These are phyloP conservation scores for Beauveria medogensis DNA, from an alignment of 2,329 filamentous ascomycete genomes.

Conservation along the genomic window DNA sequence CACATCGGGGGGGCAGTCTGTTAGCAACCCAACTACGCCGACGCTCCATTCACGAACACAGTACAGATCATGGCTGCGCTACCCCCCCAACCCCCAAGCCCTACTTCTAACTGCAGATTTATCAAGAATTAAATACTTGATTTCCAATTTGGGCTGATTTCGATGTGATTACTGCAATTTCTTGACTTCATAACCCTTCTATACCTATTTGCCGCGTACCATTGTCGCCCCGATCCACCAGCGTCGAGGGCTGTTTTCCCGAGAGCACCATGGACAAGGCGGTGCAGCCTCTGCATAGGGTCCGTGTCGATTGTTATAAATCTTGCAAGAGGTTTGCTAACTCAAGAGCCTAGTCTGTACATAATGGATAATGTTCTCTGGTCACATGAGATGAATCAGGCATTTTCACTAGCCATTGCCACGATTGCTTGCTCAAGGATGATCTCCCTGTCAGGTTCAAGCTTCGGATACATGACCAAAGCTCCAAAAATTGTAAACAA, in stretches of 20 bases:
- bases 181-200: background rate
- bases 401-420: too few relatives aligned
- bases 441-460: too few relatives aligned
- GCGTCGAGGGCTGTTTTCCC: background rate
- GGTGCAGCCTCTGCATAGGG: background rate
- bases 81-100: background rate
- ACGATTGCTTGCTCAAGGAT: too few relatives aligned
- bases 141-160: background rate
- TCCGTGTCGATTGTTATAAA: too few relatives aligned
- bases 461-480: background rate
- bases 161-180: background rate
- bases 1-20: background rate
- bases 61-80: background rate
- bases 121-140: too few relatives aligned
- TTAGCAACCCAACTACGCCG: background rate
- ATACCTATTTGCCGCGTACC: background rate
- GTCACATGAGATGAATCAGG: too few relatives aligned
- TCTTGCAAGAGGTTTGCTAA: too few relatives aligned
- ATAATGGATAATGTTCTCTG: too few relatives aligned
- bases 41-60: too few relatives aligned
- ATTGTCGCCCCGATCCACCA: background rate
- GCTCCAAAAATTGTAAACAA: background rate
- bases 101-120: background rate
- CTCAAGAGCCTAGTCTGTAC: too few relatives aligned
- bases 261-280: background rate